phyloP scores from a whole-genome alignment of 345 rosid genomes.

The Citrus unshiu region DNA sequence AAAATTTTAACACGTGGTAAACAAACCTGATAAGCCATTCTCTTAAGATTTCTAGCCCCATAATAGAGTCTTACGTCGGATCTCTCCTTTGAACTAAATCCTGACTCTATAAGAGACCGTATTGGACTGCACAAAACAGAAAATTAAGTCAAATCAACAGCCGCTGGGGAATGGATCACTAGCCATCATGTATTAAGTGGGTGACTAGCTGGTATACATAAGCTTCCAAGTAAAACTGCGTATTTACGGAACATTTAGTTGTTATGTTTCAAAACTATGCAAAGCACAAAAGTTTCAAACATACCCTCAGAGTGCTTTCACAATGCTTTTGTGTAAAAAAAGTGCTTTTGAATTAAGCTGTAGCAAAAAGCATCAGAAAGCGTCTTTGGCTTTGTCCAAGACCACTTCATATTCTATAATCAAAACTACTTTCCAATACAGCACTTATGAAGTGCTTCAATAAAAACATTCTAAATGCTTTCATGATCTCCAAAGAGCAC shows the following conservation, averaged over 20 bases:
- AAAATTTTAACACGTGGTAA: neutral
- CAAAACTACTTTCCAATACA: neutral
- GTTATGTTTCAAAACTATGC: neutral
- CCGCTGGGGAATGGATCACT: neutral
- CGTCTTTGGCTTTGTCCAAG: neutral
- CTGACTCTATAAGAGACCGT: conserved; percentile 83
- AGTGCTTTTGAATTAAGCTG: neutral
- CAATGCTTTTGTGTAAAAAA: neutral
- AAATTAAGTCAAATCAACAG: neutral
- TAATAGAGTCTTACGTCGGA: conserved; percentile 86
- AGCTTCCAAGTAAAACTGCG: neutral
- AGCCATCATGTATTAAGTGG: neutral
- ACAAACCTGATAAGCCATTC: conserved; percentile 97
- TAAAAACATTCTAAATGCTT: neutral
- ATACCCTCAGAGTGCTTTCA: neutral
- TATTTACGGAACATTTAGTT: neutral
- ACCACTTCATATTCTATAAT: neutral
- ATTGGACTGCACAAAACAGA: conserved; percentile 63
- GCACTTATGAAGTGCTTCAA: neutral
- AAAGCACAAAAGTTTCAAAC: neutral
- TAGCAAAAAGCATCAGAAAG: neutral
- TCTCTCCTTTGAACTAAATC: conserved; percentile 70
- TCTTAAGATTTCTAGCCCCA: conserved; percentile 85
- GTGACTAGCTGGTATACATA: neutral
- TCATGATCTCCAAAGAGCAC: neutral